Base-by-base conservation (phyloP, 106 monocot species). In the Ottelia alismoides region DNA sequence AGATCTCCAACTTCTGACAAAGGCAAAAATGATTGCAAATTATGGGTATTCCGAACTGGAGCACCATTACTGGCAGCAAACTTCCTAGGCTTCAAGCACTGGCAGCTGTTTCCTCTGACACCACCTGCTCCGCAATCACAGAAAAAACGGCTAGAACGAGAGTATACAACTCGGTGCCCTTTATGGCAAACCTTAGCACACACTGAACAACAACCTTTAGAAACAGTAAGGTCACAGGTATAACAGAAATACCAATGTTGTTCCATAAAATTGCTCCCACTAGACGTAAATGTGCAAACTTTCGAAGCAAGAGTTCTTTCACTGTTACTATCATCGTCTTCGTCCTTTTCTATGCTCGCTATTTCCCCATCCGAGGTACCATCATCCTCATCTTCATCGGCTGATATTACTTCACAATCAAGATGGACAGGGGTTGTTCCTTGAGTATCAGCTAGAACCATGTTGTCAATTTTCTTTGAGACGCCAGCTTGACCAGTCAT, bases 191-290 rank as follows among this genome's bases (percentile, higher is more conserved):
- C 90, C 50, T 90, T 90, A 14, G 90, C 98, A 77, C 98, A 98
- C 12, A 98, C 66, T 28, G 90, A 98, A 51, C 98, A 98, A 53
- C 98, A 98, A 21, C 98, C 98, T 61, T 90, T 90, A 21, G 98
- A 82, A 60, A 98, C 71, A 29, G 89, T 98, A 61, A 98, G 55
- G 53, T 98, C 98, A 83, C 98, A 98, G 28, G 98, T 90, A 56
- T 98, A 98, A 32, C 98, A 98, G 56, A 98, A 98, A 40, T 98
- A 98, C 98, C 98, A 98, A 53, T 98, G 98, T 25, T 98, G 98
- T 52, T 98, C 98, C 90, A 98, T 90, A 54, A 98, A 98, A 62
- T 85, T 98, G 55, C 85, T 98, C 17, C 98, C 98, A 57, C 98
- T 98, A 47, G 98, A 98, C 58, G 98, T 98, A 56, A 90, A 98